A percentile compares a stretch with the other conserved stretches of the same genome.
These are phyloP conservation scores for Neoboletus subvelutipes DNA, from an alignment of 768 basidiomycete species.

Conservation along the genomic window DNA sequence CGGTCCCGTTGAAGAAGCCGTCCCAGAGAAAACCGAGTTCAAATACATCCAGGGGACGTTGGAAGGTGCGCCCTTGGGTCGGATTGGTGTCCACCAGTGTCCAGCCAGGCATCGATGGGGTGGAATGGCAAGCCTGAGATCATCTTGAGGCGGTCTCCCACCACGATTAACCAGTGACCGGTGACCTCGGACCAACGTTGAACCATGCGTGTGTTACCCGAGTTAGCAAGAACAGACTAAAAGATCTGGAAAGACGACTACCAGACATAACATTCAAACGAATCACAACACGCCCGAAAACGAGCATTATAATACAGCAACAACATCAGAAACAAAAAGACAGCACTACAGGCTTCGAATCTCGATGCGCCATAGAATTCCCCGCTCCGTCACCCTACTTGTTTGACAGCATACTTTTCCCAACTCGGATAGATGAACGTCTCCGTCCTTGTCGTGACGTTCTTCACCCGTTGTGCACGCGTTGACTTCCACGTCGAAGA, in stretches of 20 bases:
- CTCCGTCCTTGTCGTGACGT: conserved; percentile 40
- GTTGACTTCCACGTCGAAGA: conserved; percentile 30
- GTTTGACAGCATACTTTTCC: conserved; percentile 61
- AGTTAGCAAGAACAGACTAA: neutral
- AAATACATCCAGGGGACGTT: conserved; percentile 40
- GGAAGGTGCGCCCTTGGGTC: conserved; percentile 17
- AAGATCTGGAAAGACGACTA: neutral
- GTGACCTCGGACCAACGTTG: too few species aligned
- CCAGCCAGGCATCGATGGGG: conserved; percentile 15
- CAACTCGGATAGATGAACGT: conserved; percentile 58
- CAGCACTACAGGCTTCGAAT: neutral
- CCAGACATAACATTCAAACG: neutral
- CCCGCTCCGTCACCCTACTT: conserved; percentile 17
- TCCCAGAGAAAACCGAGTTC: conserved; percentile 47
- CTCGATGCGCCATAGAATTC: neutral
- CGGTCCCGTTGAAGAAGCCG: conserved; percentile 40
- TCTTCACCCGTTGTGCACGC: conserved; percentile 25
- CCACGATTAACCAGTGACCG: neutral
- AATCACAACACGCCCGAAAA: neutral
- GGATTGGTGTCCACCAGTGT: conserved; percentile 7
- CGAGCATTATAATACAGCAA: neutral
- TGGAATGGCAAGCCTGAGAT: neutral
- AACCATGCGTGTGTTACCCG: too few species aligned
- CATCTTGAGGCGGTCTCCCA: neutral
- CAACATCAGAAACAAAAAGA: neutral